A percentile compares a stretch with the other conserved stretches of the same genome.
These are phyloP conservation scores for Spathaspora passalidarum DNA, from an alignment of 805 yeast genomes.

Conservation along the genomic window DNA sequence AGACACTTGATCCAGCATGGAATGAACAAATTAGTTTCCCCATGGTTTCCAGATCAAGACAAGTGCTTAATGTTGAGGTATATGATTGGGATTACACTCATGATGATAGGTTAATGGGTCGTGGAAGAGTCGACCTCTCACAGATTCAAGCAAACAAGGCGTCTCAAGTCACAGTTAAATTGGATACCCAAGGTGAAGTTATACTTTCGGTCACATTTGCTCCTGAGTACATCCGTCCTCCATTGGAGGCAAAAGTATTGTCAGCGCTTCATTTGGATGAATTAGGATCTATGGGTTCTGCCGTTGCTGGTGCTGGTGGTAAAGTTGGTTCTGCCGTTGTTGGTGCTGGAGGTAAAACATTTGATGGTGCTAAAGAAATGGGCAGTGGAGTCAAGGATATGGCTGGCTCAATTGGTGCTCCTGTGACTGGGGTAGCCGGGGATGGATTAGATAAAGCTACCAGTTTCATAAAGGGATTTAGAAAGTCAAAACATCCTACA, in stretches of 20 bases:
- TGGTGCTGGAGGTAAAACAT: constrained; percentile 32
- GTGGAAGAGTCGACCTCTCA: constrained; percentile 47
- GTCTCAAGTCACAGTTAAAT: constrained; percentile 44
- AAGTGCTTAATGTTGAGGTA: constrained; percentile 46
- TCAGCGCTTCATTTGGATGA: constrained; percentile 40
- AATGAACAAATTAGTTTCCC: constrained; percentile 63
- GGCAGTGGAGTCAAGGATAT: constrained; percentile 39
- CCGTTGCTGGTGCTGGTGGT: constrained; percentile 9
- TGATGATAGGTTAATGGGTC: constrained; percentile 59
- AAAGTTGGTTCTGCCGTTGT: constrained; percentile 34
- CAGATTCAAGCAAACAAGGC: constrained; percentile 44
- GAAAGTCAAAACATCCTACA: constrained; percentile 7
- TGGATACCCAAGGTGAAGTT: constrained; percentile 67
- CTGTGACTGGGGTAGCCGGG: neutral
- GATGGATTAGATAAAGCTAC: constrained; percentile 22
- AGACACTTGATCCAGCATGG: constrained; percentile 73
- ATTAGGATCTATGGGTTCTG: constrained; percentile 41
- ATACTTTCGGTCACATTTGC: constrained; percentile 50
- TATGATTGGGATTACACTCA: constrained; percentile 82
- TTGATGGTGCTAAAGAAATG: constrained; percentile 42
- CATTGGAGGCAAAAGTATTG: constrained; percentile 29
- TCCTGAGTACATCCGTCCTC: constrained; percentile 70
- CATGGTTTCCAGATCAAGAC: constrained; percentile 59
- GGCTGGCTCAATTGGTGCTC: constrained; percentile 21
- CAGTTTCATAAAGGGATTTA: constrained; percentile 2